Evolutionary conservation across 306 rosid genomes (phyloP), one percentile per base, ranked within the genome.

Genomic region (Vachellia pachyceras): DNA sequence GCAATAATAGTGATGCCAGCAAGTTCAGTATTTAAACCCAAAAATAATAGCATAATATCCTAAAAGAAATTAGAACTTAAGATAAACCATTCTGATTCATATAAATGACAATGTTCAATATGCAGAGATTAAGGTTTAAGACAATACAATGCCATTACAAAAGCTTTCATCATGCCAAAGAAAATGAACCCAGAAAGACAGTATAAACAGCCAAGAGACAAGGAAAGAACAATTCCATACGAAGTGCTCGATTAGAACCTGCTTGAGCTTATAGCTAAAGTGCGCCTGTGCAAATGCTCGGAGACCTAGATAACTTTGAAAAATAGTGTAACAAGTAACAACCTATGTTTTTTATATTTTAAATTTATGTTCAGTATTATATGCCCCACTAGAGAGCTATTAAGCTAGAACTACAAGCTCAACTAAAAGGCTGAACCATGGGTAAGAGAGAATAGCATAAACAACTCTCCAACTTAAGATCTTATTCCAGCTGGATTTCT

Each of bases 11-110:
- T 49, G 55, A 68, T 18, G 25, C 20, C 46, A 85, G 35, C 52
- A 76, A 79, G 76, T 41, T 84, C 69, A 90, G 81, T 75, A 75
- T 4, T 65, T 49, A 78, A 83, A 49, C 70, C 63, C 44, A 57
- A 75, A 54, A 78, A 82, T 57, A 37, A 68, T 70, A 36, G 60
- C 33, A 76, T 50, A 10, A 8, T 22, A 78, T 61, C 55, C 4
- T 20, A 14, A 17, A 71, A 85, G 45, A 76, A 69, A 65, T 63
- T 10, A 23, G 37, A 69, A 81, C 52, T 33, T 60, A 50, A 46
- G 6, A 49, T 22, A 71, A n/a, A 25, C 57, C 52, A 37, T 58
- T 41, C 41, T 73, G 69, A 73, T 80, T 55, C 42, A 63, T 12
- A 63, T 69, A 36, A 73, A 10, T 36, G 61, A 29, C 37, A 58